Conservation (phyloP, 1,284 basidiomycete species). For the Gomphus bonarii region DNA sequence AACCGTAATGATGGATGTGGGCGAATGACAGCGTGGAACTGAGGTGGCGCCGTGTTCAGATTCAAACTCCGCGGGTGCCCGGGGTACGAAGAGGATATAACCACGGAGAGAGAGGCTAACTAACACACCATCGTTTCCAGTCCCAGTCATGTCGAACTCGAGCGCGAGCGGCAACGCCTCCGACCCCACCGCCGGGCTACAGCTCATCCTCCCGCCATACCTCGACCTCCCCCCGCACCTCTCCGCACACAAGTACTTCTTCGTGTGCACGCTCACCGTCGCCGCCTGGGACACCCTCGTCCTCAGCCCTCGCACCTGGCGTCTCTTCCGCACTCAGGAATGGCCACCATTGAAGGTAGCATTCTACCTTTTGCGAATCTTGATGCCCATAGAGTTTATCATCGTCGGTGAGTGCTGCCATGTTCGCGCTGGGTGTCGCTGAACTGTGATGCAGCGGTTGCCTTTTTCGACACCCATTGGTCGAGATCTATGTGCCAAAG, state of each 20-base stretch:
- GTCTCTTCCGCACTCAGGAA: slow-evolving; percentile 50
- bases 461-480: slow-evolving; percentile 71
- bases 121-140: too few species aligned
- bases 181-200: slow-evolving; percentile 1
- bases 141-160: too few species aligned
- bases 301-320: slow-evolving; percentile 65
- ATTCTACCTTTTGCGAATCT: slow-evolving; percentile 60
- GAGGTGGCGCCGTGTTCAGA: too few species aligned
- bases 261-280: slow-evolving; percentile 76
- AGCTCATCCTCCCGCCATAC: slow-evolving; percentile 34
- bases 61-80: too few species aligned
- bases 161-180: too few species aligned
- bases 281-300: slow-evolving; percentile 81
- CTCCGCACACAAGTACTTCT: slow-evolving; percentile 75
- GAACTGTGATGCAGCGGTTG: slow-evolving; percentile 40
- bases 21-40: too few species aligned
- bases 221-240: slow-evolving; percentile 64
- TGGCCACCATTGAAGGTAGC: slow-evolving; percentile 71
- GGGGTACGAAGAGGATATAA: too few species aligned
- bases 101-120: too few species aligned
- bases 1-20: too few species aligned
- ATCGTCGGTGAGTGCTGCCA: slow-evolving; percentile 45
- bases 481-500: slow-evolving; percentile 46
- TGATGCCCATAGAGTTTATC: slow-evolving; percentile 69
- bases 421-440: background rate